These are phyloP conservation scores for Eucalyptus erythrocorys DNA, from an alignment of 345 rosid species.

Conservation along the genomic window DNA sequence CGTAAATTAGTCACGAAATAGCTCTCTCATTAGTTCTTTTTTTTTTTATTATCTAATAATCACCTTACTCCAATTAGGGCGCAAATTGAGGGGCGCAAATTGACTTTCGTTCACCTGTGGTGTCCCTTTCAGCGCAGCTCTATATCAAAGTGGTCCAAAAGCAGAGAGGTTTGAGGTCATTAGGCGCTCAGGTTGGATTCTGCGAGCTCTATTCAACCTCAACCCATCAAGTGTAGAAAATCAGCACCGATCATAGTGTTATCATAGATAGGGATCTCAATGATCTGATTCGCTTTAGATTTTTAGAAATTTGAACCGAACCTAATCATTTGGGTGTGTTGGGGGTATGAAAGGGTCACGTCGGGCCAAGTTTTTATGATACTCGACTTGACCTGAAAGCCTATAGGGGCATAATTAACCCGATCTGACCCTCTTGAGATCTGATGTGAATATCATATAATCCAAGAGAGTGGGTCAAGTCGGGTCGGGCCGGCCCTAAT, in stretches of 20 bases:
- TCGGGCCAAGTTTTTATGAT: neutral
- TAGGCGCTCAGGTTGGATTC: neutral
- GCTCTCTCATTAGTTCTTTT: neutral
- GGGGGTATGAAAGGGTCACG: too few species aligned
- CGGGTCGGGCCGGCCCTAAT: neutral
- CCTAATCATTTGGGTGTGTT: neutral
- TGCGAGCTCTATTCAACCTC: neutral
- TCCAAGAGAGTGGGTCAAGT: neutral
- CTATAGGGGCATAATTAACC: neutral
- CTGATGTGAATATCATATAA: too few species aligned
- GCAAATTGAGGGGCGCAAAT: neutral
- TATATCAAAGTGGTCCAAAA: neutral
- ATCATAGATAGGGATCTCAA: neutral
- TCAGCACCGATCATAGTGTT: neutral
- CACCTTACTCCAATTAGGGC: neutral
- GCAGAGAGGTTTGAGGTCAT: neutral
- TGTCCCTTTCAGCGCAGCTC: neutral
- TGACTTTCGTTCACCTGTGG: neutral
- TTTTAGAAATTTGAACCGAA: neutral
- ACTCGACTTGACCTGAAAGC: neutral
- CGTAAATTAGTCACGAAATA: neutral
- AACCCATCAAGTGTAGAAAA: neutral
- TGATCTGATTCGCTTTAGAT: neutral
- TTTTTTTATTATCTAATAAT: neutral
- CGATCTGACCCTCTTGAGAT: fast-evolving